Base-by-base conservation (phyloP, 148 eudicot species). In the Bassia scoparia region DNA sequence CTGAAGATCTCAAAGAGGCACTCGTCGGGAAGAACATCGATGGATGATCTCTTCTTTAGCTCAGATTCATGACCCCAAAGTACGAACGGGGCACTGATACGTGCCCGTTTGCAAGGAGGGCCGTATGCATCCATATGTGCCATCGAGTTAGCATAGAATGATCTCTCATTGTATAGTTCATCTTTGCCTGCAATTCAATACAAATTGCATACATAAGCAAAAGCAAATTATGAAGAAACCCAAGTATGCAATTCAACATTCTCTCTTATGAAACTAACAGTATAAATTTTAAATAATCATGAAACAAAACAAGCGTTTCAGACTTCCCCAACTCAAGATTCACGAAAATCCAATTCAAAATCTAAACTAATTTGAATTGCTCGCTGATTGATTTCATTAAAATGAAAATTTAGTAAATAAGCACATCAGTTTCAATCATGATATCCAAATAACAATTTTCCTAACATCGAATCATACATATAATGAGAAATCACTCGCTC, bases 1-100 rank as follows among this genome's bases (percentile, higher is more conserved):
- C 89, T 86, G 72, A 95, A 80, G 79, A 95, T 88, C 87, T 95
- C 99, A 43, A 86, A 90, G 55, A 95, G 84, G 86, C 96, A 89
- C 76, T 92, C 96, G 20, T 95, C 88, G 0, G 99, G 99, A 79
- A 95, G 99, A 62, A 70, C 72, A n/a, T 87, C 85, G 55, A 89
- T 84, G 37, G 90, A 81, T 68, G 89, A 83, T 48, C 71, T 73
- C 59, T 69, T 78, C 50, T 80, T 80, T 61, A 80, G 83, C 74
- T 80, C 82, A 29, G 76, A 74, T 21, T 74, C 49, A 44, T 66
- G 53, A 4, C 75, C 81, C 72, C 81, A 79, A 41, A 77, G 73
- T 41, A 81, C 61, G 60, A 64, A 83, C 0, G 91, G 85, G 68
- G 82, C 83, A 49, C 63, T 70, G 81, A 80, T 71, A 16, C 96